Evolutionary conservation across 2,329 filamentous ascomycete genomes (phyloP), one percentile per base, ranked within the genome.

Genomic region (Trematosphaeria pertusa): DNA sequence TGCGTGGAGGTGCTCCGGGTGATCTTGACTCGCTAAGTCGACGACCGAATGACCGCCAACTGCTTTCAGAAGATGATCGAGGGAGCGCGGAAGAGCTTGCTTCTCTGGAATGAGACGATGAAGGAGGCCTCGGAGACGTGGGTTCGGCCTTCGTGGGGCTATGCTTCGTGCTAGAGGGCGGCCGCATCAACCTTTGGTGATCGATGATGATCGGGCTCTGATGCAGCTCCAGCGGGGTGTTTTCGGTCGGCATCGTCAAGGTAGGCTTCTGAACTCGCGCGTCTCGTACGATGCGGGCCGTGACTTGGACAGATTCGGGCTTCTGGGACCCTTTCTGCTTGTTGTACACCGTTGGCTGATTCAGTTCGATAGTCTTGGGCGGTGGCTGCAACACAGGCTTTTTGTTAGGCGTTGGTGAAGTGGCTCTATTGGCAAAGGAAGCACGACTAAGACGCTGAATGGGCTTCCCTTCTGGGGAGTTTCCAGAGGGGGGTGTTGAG

Each of bases 271-370:
- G 61, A 17, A 55, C 58, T 26, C 58, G 62, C 9, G 81, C 76
- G 55, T 88, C 87, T 37, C 90, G 85, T 28, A 96, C 77, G 53
- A 96, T 96, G 40, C 87, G 85, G 37, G 92, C 89, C 14, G 88
- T 94, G 9, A 96, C 91, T 35, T 91, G 92, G n/a, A 96, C 84
- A 0, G 90, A 92, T 62, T 92, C 89, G 4, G 86, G 81, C 48
- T 74, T 75, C 35, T 70, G 69, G 12, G 58, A 45, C 24, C 69
- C 69, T 43, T 68, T 68, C 46, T 74, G 71, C 15, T 75, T 63
- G 35, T 65, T 75, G 62, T 76, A 76, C 14, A 71, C 64, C 5
- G 74, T 65, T 28, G 62, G 51, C 5, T 24, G 35, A 1, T 15
- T 36, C 30, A 30, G 50, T 28, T 67, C 54, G 30, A 52, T 58